Conservation (phyloP, 148 eudicot species). For the Nepenthes gracilis region DNA sequence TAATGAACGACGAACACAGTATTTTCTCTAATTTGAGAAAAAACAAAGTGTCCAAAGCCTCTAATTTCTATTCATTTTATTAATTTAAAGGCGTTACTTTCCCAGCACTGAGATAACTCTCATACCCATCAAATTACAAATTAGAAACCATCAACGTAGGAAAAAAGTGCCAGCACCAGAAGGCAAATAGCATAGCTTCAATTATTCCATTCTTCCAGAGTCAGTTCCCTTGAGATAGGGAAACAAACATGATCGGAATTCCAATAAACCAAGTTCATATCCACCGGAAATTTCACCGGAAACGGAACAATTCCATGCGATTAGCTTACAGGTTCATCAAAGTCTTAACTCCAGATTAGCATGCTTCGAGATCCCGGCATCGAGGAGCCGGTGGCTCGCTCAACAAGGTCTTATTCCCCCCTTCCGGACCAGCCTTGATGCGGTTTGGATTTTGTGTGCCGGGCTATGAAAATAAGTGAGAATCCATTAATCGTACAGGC, state of each 20-base stretch:
- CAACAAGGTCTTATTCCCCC: conserved; percentile 75
- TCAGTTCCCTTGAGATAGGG: no score
- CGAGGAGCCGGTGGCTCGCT: conserved; percentile 87
- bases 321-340: neutral
- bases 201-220: no score
- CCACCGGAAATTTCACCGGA: conserved; percentile 4
- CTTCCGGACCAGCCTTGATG: conserved; percentile 60
- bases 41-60: no score
- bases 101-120: no score
- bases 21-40: no score
- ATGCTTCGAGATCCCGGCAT: conserved; percentile 85
- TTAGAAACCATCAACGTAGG: no score
- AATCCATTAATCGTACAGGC: neutral
- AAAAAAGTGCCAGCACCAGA: no score
- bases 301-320: conserved; percentile 4
- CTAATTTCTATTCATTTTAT: no score
- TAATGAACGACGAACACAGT: no score
- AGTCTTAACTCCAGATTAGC: conserved; percentile 26
- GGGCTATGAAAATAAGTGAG: conserved; percentile 29
- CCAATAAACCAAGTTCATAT: conserved; percentile 1
- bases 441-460: conserved; percentile 79
- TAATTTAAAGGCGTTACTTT: no score
- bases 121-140: no score
- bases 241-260: neutral
- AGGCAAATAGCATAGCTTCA: no score